phyloP scores from a whole-genome alignment of 1,139 yeast genomes.

The Taphrina flavorubra region DNA sequence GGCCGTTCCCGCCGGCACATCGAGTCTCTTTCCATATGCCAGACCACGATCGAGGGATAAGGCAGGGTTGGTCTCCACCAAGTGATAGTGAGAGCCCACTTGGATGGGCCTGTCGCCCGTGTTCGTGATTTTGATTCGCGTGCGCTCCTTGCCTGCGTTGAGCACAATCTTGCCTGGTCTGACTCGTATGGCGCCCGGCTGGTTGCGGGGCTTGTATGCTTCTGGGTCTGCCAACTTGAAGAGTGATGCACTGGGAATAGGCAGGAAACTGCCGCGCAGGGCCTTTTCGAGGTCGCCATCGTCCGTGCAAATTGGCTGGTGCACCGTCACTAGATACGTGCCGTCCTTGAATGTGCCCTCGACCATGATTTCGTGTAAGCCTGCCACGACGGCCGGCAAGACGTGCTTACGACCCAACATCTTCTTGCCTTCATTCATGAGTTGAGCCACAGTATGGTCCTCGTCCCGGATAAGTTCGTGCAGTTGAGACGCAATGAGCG shows the following conservation, averaged over 20 bases:
- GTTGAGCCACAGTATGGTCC: constrained; percentile 39
- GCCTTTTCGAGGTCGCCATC: constrained; percentile 44
- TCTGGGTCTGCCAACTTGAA: constrained; percentile 31
- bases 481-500: constrained; percentile 42
- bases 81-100: constrained; percentile 44
- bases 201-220: constrained; percentile 32
- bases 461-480: constrained; percentile 44
- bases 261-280: constrained; percentile 42
- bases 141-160: constrained; percentile 39
- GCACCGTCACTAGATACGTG: constrained; percentile 43
- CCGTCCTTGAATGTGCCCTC: constrained; percentile 44
- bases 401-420: constrained; percentile 43
- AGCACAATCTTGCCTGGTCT: constrained; percentile 32
- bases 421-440: constrained; percentile 42
- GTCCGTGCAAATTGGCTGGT: constrained; percentile 43
- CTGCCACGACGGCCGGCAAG: constrained; percentile 37
- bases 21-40: constrained; percentile 41
- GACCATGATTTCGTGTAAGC: constrained; percentile 41
- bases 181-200: constrained; percentile 42
- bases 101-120: constrained; percentile 44
- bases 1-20: constrained; percentile 43
- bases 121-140: constrained; percentile 33
- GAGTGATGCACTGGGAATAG: constrained; percentile 33
- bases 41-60: constrained; percentile 40
- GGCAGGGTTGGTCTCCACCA: constrained; percentile 42